Percentiles rank a stretch among this genome's conserved stretches.
phyloP scores from a whole-genome alignment of 306 rosid species.

The Sechiopsis laciniata region DNA sequence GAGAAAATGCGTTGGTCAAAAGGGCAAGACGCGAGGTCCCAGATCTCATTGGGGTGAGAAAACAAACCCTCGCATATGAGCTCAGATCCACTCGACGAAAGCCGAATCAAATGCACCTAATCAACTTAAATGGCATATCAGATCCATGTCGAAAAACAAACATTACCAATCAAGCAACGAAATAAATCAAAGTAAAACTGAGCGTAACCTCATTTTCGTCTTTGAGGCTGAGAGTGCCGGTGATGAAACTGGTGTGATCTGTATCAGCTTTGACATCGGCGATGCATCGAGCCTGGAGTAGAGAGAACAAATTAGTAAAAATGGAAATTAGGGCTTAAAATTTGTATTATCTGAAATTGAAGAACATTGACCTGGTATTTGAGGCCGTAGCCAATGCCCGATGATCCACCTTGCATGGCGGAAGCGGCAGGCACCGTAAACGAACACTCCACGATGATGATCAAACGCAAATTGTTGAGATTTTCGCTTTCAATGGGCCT shows the following conservation, averaged over 20 bases:
- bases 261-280: constrained; percentile 93
- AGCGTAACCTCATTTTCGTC: constrained; percentile 87
- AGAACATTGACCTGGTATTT: constrained; percentile 67
- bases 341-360: not conserved
- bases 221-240: constrained; percentile 91
- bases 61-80: constrained; percentile 93
- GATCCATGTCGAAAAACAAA: constrained; percentile 22
- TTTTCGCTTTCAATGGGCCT: not conserved
- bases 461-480: not conserved
- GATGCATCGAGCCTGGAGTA: constrained; percentile 76
- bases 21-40: constrained; percentile 96
- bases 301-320: not conserved
- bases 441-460: not conserved
- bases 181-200: not conserved
- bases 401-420: constrained; percentile 89
- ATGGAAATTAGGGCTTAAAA: constrained; percentile 17
- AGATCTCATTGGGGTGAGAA: constrained; percentile 92
- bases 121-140: constrained; percentile 23
- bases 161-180: not conserved
- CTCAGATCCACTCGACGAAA: constrained; percentile 82
- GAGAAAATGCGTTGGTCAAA: constrained; percentile 96
- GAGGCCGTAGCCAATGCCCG: constrained; percentile 93
- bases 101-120: constrained; percentile 90
- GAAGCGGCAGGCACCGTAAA: constrained; percentile 19
- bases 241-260: constrained; percentile 86